These are phyloP conservation scores for Helicostylum pulchrum DNA, from an alignment of 192 early-diverging fungal species.

Conservation along the genomic window DNA sequence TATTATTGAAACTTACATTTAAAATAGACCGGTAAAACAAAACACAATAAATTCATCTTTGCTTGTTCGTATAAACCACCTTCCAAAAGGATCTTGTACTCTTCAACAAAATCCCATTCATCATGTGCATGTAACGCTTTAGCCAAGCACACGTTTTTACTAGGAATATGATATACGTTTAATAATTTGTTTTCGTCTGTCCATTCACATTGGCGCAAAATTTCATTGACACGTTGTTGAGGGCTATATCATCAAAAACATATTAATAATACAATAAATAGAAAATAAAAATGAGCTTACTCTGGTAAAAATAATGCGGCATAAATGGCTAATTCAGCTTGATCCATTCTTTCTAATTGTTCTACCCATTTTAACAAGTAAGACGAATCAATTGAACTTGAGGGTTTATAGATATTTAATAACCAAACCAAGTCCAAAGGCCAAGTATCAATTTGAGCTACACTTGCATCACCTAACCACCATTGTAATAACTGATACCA, in stretches of 20 bases:
- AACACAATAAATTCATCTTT: neutral
- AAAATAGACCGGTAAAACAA: neutral
- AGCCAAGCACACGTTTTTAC: neutral
- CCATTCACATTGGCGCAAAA: constrained; percentile 1
- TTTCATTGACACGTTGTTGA: neutral
- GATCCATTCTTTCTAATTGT: neutral
- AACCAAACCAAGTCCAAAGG: constrained; percentile 5
- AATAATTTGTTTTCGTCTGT: neutral
- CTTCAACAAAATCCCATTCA: constrained; percentile 5
- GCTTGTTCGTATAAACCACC: neutral
- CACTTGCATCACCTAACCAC: neutral
- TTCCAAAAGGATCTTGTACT: neutral
- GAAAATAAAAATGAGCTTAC: neutral
- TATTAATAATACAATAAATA: too few species aligned
- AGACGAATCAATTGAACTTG: neutral
- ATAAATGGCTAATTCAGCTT: constrained; percentile 2
- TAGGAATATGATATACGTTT: constrained; percentile 4
- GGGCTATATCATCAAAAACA: too few species aligned
- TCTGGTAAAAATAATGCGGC: neutral
- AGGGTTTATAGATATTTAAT: neutral
- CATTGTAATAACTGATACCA: constrained; percentile 16
- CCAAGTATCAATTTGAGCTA: neutral
- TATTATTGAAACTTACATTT: neutral
- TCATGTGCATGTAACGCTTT: constrained; percentile 8
- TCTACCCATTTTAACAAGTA: neutral